Evolutionary conservation across 2,329 filamentous ascomycete species (phyloP).

Genomic region (Niveomyces coronatus): DNA sequence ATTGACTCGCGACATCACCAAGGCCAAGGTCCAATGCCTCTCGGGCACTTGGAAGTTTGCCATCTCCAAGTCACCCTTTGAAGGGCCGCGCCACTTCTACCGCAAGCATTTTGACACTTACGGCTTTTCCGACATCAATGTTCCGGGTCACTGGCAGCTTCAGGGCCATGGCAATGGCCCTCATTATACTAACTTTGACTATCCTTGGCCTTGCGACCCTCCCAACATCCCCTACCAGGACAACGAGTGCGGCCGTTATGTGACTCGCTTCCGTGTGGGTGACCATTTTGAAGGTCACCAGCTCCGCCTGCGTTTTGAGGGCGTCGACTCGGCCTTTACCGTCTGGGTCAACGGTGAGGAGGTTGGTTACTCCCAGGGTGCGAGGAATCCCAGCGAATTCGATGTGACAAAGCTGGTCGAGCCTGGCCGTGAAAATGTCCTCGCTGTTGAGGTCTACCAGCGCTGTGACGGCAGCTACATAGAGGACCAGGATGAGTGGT

Average conservation of each 20-base stretch:
- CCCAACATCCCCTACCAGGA: slow-evolving; percentile 55
- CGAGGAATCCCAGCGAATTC: slow-evolving; percentile 63
- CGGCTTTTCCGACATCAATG: slow-evolving; percentile 34
- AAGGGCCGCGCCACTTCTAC: slow-evolving; percentile 33
- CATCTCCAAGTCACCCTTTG: slow-evolving; percentile 33
- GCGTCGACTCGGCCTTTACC: slow-evolving; percentile 63
- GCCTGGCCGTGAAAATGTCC: slow-evolving; percentile 35
- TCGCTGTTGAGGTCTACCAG: slow-evolving; percentile 62
- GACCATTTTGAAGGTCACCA: slow-evolving; percentile 38
- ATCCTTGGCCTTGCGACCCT: slow-evolving; percentile 56
- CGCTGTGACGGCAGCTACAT: slow-evolving; percentile 63
- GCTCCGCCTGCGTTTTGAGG: slow-evolving; percentile 61
- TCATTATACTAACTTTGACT: slow-evolving; percentile 61
- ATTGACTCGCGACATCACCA: slow-evolving; percentile 28
- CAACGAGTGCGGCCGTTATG: slow-evolving; percentile 55
- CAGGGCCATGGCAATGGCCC: slow-evolving; percentile 54
- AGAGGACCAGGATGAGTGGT: slow-evolving; percentile 64
- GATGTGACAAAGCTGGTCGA: slow-evolving; percentile 49
- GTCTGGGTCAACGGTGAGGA: slow-evolving; percentile 59
- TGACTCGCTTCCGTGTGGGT: slow-evolving; percentile 44
- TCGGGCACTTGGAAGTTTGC: slow-evolving; percentile 47
- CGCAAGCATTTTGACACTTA: slow-evolving; percentile 24
- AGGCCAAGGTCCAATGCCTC: slow-evolving; percentile 31
- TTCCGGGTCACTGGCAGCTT: slow-evolving; percentile 63
- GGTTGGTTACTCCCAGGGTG: slow-evolving; percentile 63